Conservation (phyloP, 2,329 filamentous ascomycete genomes). For the Colletotrichum theobromicola region DNA sequence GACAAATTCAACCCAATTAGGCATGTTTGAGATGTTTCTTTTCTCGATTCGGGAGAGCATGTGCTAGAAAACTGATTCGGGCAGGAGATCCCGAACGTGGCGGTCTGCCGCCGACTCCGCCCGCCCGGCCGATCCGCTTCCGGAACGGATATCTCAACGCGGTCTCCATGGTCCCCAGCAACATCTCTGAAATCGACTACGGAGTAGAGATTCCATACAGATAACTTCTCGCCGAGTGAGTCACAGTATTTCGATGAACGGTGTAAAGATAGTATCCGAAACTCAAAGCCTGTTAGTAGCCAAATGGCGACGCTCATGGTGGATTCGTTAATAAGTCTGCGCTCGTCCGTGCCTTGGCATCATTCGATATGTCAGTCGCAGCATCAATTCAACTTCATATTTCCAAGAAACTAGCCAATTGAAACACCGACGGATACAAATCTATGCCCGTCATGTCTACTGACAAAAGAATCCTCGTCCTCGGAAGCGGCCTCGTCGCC, state of each 20-base stretch:
- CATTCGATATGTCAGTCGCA: neutral
- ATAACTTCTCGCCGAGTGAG: neutral
- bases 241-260: neutral
- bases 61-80: neutral
- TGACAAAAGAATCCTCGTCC: conserved; percentile 21
- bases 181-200: neutral
- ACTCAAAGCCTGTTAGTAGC: neutral
- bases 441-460: neutral
- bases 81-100: neutral
- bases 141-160: neutral
- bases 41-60: neutral
- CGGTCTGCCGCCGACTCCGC: neutral
- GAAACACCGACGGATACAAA: neutral
- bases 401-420: neutral
- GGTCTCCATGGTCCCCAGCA: neutral
- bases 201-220: neutral
- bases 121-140: neutral
- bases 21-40: neutral
- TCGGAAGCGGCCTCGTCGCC: conserved; percentile 23
- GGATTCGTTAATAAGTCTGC: neutral
- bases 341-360: neutral
- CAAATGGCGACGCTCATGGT: neutral
- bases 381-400: neutral
- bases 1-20: neutral
- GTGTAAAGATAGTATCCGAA: neutral